Percentiles rank a stretch among this genome's conserved stretches.
phyloP scores from a whole-genome alignment of 140 eudicot species.

The Senecio squalidus region DNA sequence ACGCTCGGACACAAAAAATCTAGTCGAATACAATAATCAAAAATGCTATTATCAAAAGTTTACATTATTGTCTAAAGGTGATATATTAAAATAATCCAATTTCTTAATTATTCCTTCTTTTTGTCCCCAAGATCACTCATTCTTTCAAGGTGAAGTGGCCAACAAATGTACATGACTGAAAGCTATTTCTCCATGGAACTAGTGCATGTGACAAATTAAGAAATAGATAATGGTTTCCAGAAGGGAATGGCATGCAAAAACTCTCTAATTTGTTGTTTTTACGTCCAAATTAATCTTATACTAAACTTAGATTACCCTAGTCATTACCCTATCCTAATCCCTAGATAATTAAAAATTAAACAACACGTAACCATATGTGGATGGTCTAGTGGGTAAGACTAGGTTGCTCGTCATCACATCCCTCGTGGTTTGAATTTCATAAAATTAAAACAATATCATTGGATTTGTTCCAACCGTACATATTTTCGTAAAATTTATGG shows the following conservation, averaged over 20 bases:
- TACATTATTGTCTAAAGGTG: conserved; percentile 34
- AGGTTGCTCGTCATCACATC: background rate
- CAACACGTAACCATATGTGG: background rate
- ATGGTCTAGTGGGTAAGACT: background rate
- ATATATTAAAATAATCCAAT: conserved; percentile 20
- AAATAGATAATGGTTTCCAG: conserved; percentile 44
- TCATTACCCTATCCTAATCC: conserved; percentile 14
- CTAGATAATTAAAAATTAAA: background rate
- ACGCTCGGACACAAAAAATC: background rate
- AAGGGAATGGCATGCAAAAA: conserved; percentile 29
- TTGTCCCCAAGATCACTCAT: conserved; percentile 51
- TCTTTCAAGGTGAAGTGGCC: conserved; percentile 55
- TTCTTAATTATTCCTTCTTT: conserved; percentile 36
- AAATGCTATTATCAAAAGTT: conserved; percentile 14
- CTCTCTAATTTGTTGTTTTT: conserved; percentile 8
- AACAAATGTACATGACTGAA: conserved; percentile 44
- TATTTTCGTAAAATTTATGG: no score
- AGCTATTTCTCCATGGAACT: no score
- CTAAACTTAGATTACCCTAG: conserved; percentile 19
- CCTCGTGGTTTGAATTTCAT: no score
- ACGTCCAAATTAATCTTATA: conserved; percentile 15
- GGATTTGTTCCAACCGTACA: no score
- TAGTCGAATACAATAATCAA: background rate
- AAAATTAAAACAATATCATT: no score
- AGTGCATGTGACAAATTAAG: conserved; percentile 19